These are phyloP conservation scores for Umbilicus rupestris DNA, from an alignment of 164 flowering plant genomes.

Conservation along the genomic window DNA sequence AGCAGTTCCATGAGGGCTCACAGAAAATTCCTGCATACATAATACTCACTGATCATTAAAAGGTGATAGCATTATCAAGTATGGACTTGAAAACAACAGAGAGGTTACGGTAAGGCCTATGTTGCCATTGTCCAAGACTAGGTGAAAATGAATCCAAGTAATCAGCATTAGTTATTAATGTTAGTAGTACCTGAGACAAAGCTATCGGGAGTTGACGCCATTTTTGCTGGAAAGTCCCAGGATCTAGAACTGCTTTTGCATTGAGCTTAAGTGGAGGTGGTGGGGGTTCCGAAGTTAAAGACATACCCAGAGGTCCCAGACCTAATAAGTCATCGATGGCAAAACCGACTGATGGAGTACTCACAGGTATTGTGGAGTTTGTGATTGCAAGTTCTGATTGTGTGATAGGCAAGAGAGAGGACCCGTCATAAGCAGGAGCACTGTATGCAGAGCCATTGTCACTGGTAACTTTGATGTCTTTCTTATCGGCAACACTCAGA, in stretches of 20 bases:
- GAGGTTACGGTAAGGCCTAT: neutral
- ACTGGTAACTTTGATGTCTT: constrained; percentile 43
- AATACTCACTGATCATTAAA: neutral
- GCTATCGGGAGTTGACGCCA: constrained; percentile 83
- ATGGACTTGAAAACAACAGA: neutral
- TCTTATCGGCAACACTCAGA: constrained; percentile 67
- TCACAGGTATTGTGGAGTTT: constrained; percentile 22
- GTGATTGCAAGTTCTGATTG: constrained; percentile 32
- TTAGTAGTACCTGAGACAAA: constrained; percentile 49
- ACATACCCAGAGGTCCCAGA: constrained; percentile 47
- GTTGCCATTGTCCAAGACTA: neutral
- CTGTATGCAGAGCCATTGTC: constrained; percentile 69
- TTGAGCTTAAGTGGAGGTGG: constrained; percentile 57
- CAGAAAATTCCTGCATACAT: constrained; percentile 50
- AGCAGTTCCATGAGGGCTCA: constrained; percentile 65
- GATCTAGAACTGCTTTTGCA: constrained; percentile 69
- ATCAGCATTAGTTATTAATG: neutral
- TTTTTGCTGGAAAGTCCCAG: constrained; percentile 80
- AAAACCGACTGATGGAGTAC: constrained; percentile 30
- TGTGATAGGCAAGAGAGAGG: constrained; percentile 23
- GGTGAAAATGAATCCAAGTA: neutral
- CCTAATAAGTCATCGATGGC: constrained; percentile 74
- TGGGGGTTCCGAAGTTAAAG: constrained; percentile 24
- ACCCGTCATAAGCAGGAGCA: constrained; percentile 52
- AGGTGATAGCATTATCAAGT: neutral